A percentile compares a stretch with the other conserved stretches of the same genome.
These are phyloP conservation scores for Peronospora belbahrii DNA, from an alignment of 352 stramenopile species.

Conservation along the genomic window DNA sequence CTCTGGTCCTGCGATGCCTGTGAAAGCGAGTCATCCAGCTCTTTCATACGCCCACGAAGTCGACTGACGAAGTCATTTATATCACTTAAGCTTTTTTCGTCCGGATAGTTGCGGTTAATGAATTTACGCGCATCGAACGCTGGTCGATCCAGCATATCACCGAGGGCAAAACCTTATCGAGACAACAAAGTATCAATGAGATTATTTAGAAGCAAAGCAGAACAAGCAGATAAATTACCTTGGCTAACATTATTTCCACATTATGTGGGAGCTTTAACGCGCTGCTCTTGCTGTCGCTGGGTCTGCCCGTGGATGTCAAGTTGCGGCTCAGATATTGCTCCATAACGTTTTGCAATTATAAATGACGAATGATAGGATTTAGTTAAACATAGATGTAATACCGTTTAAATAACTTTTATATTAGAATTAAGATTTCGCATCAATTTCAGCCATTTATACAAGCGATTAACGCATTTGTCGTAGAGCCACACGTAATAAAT, in stretches of 20 bases:
- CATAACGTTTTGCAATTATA: constrained; percentile 2
- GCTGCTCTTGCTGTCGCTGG: constrained; percentile 8
- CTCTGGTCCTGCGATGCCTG: constrained; percentile 76
- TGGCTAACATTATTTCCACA: constrained; percentile 46
- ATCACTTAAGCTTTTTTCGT: constrained; percentile 69
- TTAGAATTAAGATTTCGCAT: too few relatives aligned
- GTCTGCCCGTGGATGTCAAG: neutral
- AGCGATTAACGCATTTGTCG: too few relatives aligned
- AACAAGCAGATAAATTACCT: constrained; percentile 25
- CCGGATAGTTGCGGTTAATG: constrained; percentile 90
- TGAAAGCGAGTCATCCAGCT: constrained; percentile 74
- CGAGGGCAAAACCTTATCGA: constrained; percentile 51
- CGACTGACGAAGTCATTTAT: constrained; percentile 82
- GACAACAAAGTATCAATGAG: neutral
- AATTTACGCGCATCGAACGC: constrained; percentile 90
- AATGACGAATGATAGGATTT: neutral
- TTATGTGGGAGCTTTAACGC: constrained; percentile 42
- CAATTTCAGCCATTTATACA: too few relatives aligned
- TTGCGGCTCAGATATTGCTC: constrained; percentile 9
- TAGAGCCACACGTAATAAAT: too few relatives aligned
- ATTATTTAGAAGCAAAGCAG: neutral
- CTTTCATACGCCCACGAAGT: constrained; percentile 68
- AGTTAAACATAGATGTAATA: too few relatives aligned
- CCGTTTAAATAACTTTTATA: too few relatives aligned
- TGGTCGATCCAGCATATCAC: constrained; percentile 77